Evolutionary conservation across 1,139 yeast genomes (phyloP).

Genomic region (Protomyces gravidus): DNA sequence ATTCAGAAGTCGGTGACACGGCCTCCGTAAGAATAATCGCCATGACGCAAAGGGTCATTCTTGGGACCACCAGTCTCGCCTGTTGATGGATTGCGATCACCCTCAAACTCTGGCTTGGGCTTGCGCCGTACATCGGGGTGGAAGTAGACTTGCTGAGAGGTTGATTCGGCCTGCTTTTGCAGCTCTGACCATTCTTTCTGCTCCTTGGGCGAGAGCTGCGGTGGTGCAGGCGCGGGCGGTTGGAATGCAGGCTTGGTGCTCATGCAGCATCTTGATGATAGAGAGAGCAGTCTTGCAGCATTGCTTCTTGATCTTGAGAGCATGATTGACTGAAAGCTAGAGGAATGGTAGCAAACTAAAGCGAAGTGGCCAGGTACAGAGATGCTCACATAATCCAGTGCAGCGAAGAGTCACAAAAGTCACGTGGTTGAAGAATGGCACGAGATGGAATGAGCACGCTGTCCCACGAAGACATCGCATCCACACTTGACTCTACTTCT

Average conservation of each 20-base stretch:
- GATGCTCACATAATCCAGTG: too few relatives aligned
- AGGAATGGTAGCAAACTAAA: not conserved
- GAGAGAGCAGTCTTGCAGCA: too few relatives aligned
- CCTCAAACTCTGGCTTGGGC: conserved; percentile 92
- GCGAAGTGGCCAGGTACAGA: too few relatives aligned
- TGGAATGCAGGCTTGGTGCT: conserved; percentile 1
- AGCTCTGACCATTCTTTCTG: conserved; percentile 89
- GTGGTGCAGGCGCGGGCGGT: conserved; percentile 63
- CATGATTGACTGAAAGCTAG: not conserved
- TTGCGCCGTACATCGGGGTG: conserved; percentile 62
- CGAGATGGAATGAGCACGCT: too few relatives aligned
- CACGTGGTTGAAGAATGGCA: too few relatives aligned
- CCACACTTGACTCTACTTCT: too few relatives aligned
- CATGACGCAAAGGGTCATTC: conserved; percentile 89
- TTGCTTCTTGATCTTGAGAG: not conserved
- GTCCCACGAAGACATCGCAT: too few relatives aligned
- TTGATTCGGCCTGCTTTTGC: conserved; percentile 63
- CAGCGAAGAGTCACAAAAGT: too few relatives aligned
- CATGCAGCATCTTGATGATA: not conserved
- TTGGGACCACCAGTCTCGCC: conserved; percentile 99
- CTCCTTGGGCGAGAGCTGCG: conserved; percentile 74
- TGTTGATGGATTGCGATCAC: conserved; percentile 71
- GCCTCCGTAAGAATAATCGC: conserved; percentile 94
- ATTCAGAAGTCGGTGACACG: conserved; percentile 87
- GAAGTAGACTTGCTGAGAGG: conserved; percentile 52